Evolutionary conservation across 169 alveolate species (phyloP), one percentile per base, ranked within the genome.

Genomic region (Cryptosporidium baileyi): DNA sequence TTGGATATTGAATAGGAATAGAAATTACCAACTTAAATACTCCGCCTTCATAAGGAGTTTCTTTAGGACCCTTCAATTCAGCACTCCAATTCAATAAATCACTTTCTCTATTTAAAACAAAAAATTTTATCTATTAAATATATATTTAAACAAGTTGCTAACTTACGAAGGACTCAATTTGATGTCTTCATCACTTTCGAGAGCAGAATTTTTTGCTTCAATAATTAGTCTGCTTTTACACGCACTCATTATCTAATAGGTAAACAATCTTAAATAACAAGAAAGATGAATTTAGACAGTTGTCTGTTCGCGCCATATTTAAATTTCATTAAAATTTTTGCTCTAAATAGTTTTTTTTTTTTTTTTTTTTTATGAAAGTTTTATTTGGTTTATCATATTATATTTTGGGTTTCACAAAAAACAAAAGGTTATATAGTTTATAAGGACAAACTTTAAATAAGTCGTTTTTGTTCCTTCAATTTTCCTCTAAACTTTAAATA

Each of bases 21-120:
- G 89, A 74, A 38, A 97, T 92, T 44, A 82, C 90, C 60, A 96
- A 80, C 80, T 92, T 93, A 93, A 95, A 97, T 17, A 90, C 91
- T 30, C 98, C 98, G 30, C 93, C 93, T 89, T 94, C 97, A 82
- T 95, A 96, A 22, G 99, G 98, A 1, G 98, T 93, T 61, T 93
- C 96, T 24, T 82, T 91, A 1, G 98, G 99, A 0, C 99, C 98
- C 51, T 81, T 88, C 45, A 96, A 89, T 38, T 92, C 85, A 4
- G 98, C 98, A 34, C 90, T 82, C 97, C 98, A 96, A 81, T 91
- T 89, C 65, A 89, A 82, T 34, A 95, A 22, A 74, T 93, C 91
- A 51, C 93, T 91, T 61, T 91, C 92, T 43, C 96, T 91, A 13
- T 3, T 13, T 19, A 6, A 30, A 17, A 19, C 5, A 40, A 32